Base-by-base conservation (phyloP, 768 basidiomycete species). In the Postia placenta region DNA sequence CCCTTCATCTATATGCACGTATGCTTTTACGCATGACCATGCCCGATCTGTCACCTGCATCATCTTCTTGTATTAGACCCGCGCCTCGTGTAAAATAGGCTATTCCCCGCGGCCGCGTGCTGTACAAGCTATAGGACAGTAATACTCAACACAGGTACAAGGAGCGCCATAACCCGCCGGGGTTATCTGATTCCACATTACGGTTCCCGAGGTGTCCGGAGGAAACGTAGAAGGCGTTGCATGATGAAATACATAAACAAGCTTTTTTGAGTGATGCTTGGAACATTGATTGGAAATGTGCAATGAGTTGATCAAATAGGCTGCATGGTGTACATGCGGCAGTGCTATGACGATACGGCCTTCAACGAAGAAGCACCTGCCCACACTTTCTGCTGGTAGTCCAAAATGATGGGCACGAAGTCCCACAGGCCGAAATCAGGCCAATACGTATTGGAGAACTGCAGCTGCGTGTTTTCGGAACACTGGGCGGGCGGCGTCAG, bases 401-500 rank as follows among this genome's bases (percentile, higher is more conserved):
- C 84, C 37, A 98, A 71, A 17, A 99, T 67, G 45, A 98, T 82
- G 1, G 92, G 91, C 20, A 96, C 64, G 57, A 99, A 80, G 56
- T 98, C 89, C 48, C 79, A 73, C 2, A 97, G 62, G 4, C 92
- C 88, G 60, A 96, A 95, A 47, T 93, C 85, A 0, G 96, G 96
- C 96, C 96, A 99, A 60, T 85, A 92, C 0, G 80, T 79, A 12
- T 80, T 69, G 17, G 82, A 76, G 64, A 96, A 93, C 60, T 97
- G 91, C 7, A 99, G 67, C 56, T 94, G 91, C 0, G 92, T 91
- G 54, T 86, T 65, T 58, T 94, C 84, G 46, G 76, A 84, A 53
- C 83, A 83, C 91, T 96, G 59, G 25, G 17, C n/a, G 20, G 40
- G n/a, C 37, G 37, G 17, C 42, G 24, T 4, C 15, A n/a, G n/a